These are phyloP conservation scores for Colletotrichum simmondsii DNA, from an alignment of 2,329 filamentous ascomycete species.

Conservation along the genomic window DNA sequence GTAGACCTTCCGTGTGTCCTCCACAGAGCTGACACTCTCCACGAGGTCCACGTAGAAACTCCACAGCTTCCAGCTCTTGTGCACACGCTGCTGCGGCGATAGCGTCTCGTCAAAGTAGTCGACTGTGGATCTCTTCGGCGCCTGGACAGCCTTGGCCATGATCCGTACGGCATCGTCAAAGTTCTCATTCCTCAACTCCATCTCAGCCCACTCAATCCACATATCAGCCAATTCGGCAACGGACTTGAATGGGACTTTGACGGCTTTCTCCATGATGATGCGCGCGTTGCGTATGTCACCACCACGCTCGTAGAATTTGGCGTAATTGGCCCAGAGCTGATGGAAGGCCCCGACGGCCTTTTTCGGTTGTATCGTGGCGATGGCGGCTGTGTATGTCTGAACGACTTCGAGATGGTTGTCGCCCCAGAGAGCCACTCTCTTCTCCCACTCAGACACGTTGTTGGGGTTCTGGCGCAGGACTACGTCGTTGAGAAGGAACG, in stretches of 20 bases:
- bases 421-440: slow-evolving; percentile 94
- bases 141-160: slow-evolving; percentile 96
- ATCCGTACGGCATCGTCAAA: slow-evolving; percentile 94
- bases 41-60: slow-evolving; percentile 99
- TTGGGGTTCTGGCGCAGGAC: slow-evolving; percentile 94
- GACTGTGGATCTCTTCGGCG: slow-evolving; percentile 97
- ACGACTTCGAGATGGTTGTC: slow-evolving; percentile 92
- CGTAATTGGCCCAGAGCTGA: slow-evolving; percentile 95
- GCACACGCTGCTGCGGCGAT: slow-evolving; percentile 93
- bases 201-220: slow-evolving; percentile 99
- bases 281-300: slow-evolving; percentile 87
- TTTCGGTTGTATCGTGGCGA: slow-evolving; percentile 92
- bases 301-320: slow-evolving; percentile 93
- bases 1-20: slow-evolving; percentile 94
- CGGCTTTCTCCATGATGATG: slow-evolving; percentile 96
- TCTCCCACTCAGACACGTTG: slow-evolving; percentile 97
- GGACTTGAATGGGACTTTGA: slow-evolving; percentile 97
- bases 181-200: slow-evolving; percentile 96
- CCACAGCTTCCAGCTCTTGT: slow-evolving; percentile 99
- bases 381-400: slow-evolving; percentile 93
- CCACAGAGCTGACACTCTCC: slow-evolving; percentile 89
- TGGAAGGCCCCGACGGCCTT: slow-evolving; percentile 94
- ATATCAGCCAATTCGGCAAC: slow-evolving; percentile 97
- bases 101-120: slow-evolving; percentile 98
- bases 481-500: slow-evolving; percentile 97